A percentile compares a stretch with the other conserved stretches of the same genome.
These are phyloP conservation scores for Monilinia vaccinii-corymbosi DNA, from an alignment of 2,329 filamentous ascomycete genomes.

Conservation along the genomic window DNA sequence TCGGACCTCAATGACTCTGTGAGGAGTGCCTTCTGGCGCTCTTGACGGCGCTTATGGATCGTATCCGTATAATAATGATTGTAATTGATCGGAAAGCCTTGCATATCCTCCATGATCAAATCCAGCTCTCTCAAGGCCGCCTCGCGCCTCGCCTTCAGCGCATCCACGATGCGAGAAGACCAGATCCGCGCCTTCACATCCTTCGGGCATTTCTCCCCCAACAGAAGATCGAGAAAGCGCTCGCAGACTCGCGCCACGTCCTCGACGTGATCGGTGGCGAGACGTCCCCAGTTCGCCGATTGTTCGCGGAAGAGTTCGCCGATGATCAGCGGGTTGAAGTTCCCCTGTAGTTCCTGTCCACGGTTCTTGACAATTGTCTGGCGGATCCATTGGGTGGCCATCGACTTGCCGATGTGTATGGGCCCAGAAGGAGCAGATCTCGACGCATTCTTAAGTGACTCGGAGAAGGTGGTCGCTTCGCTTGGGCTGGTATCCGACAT, in stretches of 20 bases:
- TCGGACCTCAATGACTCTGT: not conserved
- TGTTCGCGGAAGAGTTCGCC: conserved; percentile 12
- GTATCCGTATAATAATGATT: conserved; percentile 31
- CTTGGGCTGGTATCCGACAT: not conserved
- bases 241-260: not conserved
- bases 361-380: not conserved
- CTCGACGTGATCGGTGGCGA: conserved; percentile 4
- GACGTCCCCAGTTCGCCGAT: conserved; percentile 3
- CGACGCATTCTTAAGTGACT: not conserved
- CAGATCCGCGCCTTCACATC: conserved; percentile 18
- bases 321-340: conserved; percentile 13
- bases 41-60: conserved; percentile 19
- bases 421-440: not conserved
- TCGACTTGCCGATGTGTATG: not conserved
- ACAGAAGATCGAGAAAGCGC: conserved; percentile 9
- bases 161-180: conserved; percentile 13
- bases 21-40: conserved; percentile 8
- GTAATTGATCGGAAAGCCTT: conserved; percentile 29
- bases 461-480: not conserved
- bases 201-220: conserved; percentile 16
- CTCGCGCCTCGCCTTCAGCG: conserved; percentile 13
- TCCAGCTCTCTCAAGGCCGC: conserved; percentile 24
- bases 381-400: not conserved
- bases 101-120: conserved; percentile 22
- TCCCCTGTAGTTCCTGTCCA: conserved; percentile 9